A percentile compares a stretch with the other conserved stretches of the same genome.
Evolutionary conservation across 164 flowering plant species (phyloP).

Genomic region (Cinnamomum micranthum): DNA sequence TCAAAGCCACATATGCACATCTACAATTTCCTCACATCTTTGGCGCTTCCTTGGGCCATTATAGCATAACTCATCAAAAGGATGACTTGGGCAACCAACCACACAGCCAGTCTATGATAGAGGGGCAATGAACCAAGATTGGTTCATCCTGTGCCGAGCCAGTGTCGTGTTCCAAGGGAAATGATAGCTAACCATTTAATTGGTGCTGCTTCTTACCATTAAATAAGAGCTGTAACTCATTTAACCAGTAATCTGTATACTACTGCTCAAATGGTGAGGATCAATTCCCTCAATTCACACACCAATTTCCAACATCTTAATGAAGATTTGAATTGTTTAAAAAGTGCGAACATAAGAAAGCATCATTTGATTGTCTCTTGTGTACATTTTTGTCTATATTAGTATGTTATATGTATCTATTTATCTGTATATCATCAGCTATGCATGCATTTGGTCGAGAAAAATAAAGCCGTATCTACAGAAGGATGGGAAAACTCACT

Average conservation of each 20-base stretch:
- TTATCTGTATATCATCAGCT: not conserved
- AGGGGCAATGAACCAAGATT: not conserved
- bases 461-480: not conserved
- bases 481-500: not conserved
- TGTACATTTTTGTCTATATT: too few relatives aligned
- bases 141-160: not conserved
- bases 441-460: not conserved
- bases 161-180: not conserved
- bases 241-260: not conserved
- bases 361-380: too few relatives aligned
- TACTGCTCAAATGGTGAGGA: not conserved
- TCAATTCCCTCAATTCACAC: too few relatives aligned
- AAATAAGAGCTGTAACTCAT: not conserved
- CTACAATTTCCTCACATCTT: too few relatives aligned
- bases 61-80: not conserved
- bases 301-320: too few relatives aligned
- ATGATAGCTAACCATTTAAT: not conserved
- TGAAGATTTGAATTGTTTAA: too few relatives aligned
- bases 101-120: not conserved
- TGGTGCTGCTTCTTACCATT: not conserved
- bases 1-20: not conserved
- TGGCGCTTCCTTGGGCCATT: not conserved
- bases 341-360: too few relatives aligned
- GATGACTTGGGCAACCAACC: not conserved
- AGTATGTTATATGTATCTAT: not conserved